phyloP scores from a whole-genome alignment of 352 stramenopile species.

The Phytophthora chlamydospora region DNA sequence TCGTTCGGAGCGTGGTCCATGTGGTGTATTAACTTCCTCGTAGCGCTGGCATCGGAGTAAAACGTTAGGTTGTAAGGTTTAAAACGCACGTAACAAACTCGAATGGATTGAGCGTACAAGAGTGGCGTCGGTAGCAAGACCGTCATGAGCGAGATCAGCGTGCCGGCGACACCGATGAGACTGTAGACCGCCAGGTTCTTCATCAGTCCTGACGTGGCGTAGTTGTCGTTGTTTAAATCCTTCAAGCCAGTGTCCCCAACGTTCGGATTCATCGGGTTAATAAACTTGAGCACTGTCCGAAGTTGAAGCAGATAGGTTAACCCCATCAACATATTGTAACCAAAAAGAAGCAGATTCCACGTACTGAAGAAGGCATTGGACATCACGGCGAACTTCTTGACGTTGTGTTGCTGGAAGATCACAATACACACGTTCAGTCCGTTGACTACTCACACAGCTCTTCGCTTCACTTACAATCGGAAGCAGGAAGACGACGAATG shows the following conservation, averaged over 20 bases:
- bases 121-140: conserved; percentile 62
- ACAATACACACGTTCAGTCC: not conserved
- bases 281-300: conserved; percentile 60
- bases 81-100: not conserved
- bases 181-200: conserved; percentile 72
- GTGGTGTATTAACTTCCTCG: conserved; percentile 50
- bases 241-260: conserved; percentile 47
- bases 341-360: conserved; percentile 4
- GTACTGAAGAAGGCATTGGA: conserved; percentile 80
- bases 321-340: too few relatives aligned
- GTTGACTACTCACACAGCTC: not conserved
- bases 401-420: conserved; percentile 47
- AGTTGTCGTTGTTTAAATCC: conserved; percentile 47
- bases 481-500: conserved; percentile 60
- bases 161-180: conserved; percentile 59
- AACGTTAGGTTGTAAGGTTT: not conserved
- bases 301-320: too few relatives aligned
- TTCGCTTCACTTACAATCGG: conserved; percentile 43
- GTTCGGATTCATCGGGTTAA: conserved; percentile 71
- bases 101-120: conserved; percentile 43
- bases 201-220: conserved; percentile 56
- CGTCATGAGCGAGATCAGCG: conserved; percentile 62
- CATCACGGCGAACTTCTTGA: conserved; percentile 80
- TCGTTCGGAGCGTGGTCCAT: conserved; percentile 54
- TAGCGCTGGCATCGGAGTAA: conserved; percentile 42